Conservation (phyloP, 116 monocot species). For the Phalaenopsis hybrid region DNA sequence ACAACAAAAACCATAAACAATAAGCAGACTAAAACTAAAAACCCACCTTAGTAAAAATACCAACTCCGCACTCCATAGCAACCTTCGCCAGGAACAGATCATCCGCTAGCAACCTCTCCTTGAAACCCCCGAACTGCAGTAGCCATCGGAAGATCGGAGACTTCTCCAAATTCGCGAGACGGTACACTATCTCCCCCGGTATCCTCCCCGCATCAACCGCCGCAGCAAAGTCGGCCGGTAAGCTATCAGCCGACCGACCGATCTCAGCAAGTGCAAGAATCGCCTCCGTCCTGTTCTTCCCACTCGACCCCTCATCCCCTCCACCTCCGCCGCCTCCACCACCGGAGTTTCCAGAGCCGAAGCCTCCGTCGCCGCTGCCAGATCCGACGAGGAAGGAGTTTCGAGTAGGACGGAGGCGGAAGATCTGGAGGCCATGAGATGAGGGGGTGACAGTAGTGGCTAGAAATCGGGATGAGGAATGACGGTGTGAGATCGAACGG, state of each 20-base stretch:
- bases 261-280: constrained; percentile 39
- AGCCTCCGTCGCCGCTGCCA: not conserved
- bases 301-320: constrained; percentile 15
- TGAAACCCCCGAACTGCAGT: constrained; percentile 70
- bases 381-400: constrained; percentile 18
- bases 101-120: constrained; percentile 71
- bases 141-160: constrained; percentile 60
- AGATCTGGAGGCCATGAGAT: constrained; percentile 7
- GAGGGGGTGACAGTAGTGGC: not conserved
- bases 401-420: not conserved
- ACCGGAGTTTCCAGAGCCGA: constrained; percentile 14
- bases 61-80: constrained; percentile 80
- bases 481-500: constrained; percentile 9
- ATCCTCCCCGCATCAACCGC: constrained; percentile 58
- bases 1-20: not conserved
- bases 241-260: constrained; percentile 44
- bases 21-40: not conserved
- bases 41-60: constrained; percentile 70
- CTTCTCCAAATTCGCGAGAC: constrained; percentile 55
- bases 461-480: not conserved
- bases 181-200: constrained; percentile 33
- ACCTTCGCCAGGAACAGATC: constrained; percentile 80
- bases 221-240: constrained; percentile 57
- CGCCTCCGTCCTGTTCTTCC: constrained; percentile 41
- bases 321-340: constrained; percentile 22